A percentile compares a stretch with the other conserved stretches of the same genome.
Conservation (phyloP, 2,329 filamentous ascomycete species). For the Colletotrichum filicis region DNA sequence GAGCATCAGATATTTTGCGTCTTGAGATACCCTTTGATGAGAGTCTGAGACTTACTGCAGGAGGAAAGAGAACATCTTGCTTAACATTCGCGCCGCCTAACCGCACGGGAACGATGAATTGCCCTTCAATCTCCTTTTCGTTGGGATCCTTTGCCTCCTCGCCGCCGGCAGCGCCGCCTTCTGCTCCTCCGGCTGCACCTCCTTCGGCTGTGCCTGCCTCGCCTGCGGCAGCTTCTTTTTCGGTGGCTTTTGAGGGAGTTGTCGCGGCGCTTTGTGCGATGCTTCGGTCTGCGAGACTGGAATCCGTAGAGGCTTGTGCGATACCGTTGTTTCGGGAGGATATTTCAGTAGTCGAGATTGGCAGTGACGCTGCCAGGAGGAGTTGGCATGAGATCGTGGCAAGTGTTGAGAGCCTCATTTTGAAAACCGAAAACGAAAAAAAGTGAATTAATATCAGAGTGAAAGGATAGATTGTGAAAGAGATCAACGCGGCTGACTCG, state of each 20-base stretch:
- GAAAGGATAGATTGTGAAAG: not conserved
- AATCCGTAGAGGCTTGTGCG: not conserved
- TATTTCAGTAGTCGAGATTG: not conserved
- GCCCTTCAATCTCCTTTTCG: slow-evolving; percentile 44
- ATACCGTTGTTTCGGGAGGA: not conserved
- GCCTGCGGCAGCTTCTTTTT: not conserved
- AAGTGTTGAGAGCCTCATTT: slow-evolving; percentile 17
- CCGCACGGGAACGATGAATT: slow-evolving; percentile 43
- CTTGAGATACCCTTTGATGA: too few species aligned
- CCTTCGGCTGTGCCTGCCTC: not conserved
- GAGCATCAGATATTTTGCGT: not conserved
- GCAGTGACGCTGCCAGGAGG: not conserved
- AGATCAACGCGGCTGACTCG: slow-evolving; percentile 9
- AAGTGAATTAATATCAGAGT: not conserved
- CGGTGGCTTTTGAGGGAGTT: too few species aligned
- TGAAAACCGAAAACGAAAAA: not conserved
- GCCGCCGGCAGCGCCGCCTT: slow-evolving; percentile 13
- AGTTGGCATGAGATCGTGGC: slow-evolving; percentile 1
- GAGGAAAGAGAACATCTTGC: slow-evolving; percentile 46
- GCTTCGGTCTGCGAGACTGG: not conserved
- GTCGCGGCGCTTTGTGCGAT: not conserved
- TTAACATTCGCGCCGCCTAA: slow-evolving; percentile 46
- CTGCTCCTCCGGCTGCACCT: slow-evolving; percentile 9
- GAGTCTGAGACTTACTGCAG: slow-evolving; percentile 41
- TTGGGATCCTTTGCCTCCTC: slow-evolving; percentile 34